These are phyloP conservation scores for Kokia cookei DNA, from an alignment of 441 rosid species.

Conservation along the genomic window DNA sequence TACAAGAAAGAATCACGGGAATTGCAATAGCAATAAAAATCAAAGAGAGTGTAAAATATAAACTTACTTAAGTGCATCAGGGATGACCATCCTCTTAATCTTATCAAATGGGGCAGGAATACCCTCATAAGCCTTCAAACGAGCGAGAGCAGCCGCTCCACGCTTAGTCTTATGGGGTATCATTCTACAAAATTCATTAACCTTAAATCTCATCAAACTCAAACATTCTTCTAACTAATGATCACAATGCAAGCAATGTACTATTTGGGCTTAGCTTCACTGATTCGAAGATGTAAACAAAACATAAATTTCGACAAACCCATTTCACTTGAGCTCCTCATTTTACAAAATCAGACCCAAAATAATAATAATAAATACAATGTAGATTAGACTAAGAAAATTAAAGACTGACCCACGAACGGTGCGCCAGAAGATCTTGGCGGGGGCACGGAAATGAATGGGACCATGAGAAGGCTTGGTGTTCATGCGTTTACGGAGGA, in stretches of 20 bases:
- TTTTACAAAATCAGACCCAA: neutral
- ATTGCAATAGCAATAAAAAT: neutral
- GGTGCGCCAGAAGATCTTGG: constrained; percentile 69
- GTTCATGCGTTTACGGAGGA: constrained; percentile 67
- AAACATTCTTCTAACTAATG: neutral
- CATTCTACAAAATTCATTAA: neutral
- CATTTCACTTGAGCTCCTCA: neutral
- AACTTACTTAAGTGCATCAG: constrained; percentile 29
- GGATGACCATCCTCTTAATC: constrained; percentile 39
- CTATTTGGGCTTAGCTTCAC: neutral
- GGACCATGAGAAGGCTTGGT: constrained; percentile 75
- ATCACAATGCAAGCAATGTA: neutral
- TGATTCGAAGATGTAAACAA: neutral
- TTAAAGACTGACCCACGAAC: constrained; percentile 43
- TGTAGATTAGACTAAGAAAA: neutral
- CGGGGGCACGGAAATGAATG: constrained; percentile 64
- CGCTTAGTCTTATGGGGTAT: constrained; percentile 45
- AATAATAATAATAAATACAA: neutral
- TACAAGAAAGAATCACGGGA: neutral
- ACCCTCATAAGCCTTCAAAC: constrained; percentile 43
- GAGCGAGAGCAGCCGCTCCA: constrained; percentile 37
- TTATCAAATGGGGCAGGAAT: constrained; percentile 39
- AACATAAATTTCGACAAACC: neutral
- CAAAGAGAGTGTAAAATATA: neutral
- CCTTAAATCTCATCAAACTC: neutral